These are phyloP conservation scores for Trichophyton schoenleinii DNA, from an alignment of 2,329 filamentous ascomycete species.

Conservation along the genomic window DNA sequence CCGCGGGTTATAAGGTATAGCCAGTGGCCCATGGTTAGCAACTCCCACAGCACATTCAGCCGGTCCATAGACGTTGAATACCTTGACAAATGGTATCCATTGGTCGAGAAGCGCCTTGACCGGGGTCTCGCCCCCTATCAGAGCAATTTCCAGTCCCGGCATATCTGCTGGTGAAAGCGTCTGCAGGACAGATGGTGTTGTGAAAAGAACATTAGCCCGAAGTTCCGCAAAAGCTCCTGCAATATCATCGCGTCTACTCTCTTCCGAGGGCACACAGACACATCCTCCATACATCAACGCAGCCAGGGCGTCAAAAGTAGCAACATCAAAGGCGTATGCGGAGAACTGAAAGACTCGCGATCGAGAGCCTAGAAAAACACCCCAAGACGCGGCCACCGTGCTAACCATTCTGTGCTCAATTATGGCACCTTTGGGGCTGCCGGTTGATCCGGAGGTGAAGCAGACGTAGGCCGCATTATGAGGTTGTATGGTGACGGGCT, in stretches of 20 bases:
- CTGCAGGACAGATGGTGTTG: slow-evolving; percentile 47
- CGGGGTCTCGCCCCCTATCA: slow-evolving; percentile 19
- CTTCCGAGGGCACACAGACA: slow-evolving; percentile 44
- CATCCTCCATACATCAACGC: slow-evolving; percentile 46
- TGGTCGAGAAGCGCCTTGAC: slow-evolving; percentile 14
- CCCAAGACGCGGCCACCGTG: no score
- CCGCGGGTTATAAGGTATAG: neutral
- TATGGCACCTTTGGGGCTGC: no score
- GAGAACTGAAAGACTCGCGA: slow-evolving; percentile 27
- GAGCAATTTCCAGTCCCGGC: slow-evolving; percentile 25
- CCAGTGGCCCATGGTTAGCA: neutral
- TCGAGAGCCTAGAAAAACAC: no score
- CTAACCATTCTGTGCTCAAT: no score
- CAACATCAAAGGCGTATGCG: slow-evolving; percentile 5
- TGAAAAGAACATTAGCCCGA: slow-evolving; percentile 42
- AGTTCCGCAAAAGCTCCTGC: slow-evolving; percentile 38
- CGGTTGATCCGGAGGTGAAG: no score
- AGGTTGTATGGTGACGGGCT: no score
- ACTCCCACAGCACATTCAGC: slow-evolving; percentile 1
- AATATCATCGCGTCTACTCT: slow-evolving; percentile 39
- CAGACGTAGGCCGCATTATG: no score
- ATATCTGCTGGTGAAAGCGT: slow-evolving; percentile 30
- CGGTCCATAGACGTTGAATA: slow-evolving; percentile 28
- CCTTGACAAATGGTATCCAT: slow-evolving; percentile 20
- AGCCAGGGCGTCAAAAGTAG: neutral